These are phyloP conservation scores for Vitis amurensis DNA, from an alignment of 164 flowering plant species.

Conservation along the genomic window DNA sequence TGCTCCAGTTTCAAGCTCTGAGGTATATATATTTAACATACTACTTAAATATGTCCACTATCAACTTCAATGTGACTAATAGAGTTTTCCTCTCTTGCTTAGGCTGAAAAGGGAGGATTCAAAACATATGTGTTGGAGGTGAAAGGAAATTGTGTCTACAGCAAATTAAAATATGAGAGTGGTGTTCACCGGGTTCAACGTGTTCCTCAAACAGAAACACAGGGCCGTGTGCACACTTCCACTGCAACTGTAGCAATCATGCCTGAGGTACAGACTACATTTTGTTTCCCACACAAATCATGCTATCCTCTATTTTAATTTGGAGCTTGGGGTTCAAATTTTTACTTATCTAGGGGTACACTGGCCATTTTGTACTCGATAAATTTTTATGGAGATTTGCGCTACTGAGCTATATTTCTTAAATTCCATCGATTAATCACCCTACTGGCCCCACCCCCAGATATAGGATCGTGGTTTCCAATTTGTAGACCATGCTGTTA, in stretches of 20 bases:
- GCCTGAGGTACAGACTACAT: constrained; percentile 72
- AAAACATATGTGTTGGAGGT: constrained; percentile 93
- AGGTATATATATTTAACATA: constrained; percentile 40
- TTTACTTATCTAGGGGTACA: too few relatives aligned
- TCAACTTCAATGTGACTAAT: constrained; percentile 1
- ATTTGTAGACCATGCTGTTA: not conserved
- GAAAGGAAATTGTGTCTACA: constrained; percentile 85
- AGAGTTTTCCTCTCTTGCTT: constrained; percentile 16
- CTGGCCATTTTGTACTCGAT: too few relatives aligned
- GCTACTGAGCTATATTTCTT: not conserved
- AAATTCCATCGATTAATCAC: not conserved
- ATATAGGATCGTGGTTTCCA: not conserved
- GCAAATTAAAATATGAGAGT: constrained; percentile 93
- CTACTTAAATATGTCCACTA: not conserved
- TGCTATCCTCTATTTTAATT: not conserved
- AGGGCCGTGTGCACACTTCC: constrained; percentile 99
- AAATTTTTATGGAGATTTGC: too few relatives aligned
- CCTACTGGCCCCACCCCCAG: not conserved
- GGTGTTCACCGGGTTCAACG: constrained; percentile 99
- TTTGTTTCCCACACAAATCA: not conserved
- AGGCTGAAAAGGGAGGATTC: constrained; percentile 93
- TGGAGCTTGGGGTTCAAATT: too few relatives aligned
- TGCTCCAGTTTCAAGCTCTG: constrained; percentile 69
- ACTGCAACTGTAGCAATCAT: constrained; percentile 98
- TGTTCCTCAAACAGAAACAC: constrained; percentile 94